A percentile compares a stretch with the other conserved stretches of the same genome.
phyloP scores from a whole-genome alignment of 2,329 filamentous ascomycete species.

The Aspergillus puulaauensis region DNA sequence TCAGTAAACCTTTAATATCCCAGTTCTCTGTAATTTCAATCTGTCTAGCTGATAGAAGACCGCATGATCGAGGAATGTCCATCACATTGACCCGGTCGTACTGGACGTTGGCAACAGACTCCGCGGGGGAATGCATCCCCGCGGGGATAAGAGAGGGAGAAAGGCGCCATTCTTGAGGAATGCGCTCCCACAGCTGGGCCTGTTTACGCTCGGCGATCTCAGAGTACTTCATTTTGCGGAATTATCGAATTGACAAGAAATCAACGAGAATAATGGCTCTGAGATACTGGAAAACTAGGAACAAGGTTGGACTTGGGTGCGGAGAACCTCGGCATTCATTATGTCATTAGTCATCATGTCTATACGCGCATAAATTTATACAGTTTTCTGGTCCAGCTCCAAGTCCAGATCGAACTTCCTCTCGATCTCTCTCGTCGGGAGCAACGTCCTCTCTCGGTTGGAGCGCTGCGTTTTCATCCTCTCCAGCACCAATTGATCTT shows the following conservation, averaged over 20 bases:
- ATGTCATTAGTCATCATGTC: constrained; percentile 1
- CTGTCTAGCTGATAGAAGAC: constrained; percentile 52
- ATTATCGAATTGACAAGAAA: background rate
- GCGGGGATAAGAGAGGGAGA: constrained; percentile 31
- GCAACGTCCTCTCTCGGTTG: constrained; percentile 5
- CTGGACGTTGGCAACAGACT: constrained; percentile 35
- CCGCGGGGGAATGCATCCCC: constrained; percentile 35
- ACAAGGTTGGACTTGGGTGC: background rate
- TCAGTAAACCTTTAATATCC: constrained; percentile 43
- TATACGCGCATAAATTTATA: background rate
- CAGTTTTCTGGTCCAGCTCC: constrained; percentile 13
- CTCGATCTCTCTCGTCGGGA: constrained; percentile 7
- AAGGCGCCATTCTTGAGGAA: constrained; percentile 42
- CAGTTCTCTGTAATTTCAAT: constrained; percentile 57
- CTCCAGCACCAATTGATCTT: background rate
- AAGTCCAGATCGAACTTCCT: constrained; percentile 22
- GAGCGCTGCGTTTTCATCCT: background rate
- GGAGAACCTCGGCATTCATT: constrained; percentile 12
- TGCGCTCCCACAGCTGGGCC: constrained; percentile 35
- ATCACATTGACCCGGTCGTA: constrained; percentile 43
- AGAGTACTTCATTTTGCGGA: constrained; percentile 22
- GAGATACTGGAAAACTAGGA: background rate
- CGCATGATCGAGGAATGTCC: constrained; percentile 53
- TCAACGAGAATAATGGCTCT: background rate
- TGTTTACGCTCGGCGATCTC: constrained; percentile 41